Conservation (phyloP, 305 asterid genomes). For the Solanum hybrid region DNA sequence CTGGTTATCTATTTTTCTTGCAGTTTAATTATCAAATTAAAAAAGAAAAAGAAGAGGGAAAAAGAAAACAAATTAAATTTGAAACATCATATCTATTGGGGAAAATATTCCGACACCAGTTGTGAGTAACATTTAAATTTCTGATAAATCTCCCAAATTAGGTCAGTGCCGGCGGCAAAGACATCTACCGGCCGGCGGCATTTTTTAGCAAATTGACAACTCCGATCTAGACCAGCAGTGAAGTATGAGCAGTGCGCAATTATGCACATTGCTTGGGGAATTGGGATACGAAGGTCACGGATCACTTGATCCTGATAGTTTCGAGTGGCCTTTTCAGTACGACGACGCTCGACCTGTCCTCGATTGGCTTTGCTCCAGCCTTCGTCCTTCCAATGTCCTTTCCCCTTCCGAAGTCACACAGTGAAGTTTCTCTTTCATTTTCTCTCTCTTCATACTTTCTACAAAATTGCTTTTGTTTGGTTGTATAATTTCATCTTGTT, state of each 20-base stretch:
- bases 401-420: slow-evolving; percentile 74
- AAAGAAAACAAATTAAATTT: background rate
- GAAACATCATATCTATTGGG: background rate
- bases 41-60: background rate
- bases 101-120: background rate
- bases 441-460: background rate
- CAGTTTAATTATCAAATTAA: background rate
- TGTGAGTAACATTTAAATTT: background rate
- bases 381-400: slow-evolving; percentile 89
- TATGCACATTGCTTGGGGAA: slow-evolving; percentile 67
- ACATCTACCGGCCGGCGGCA: background rate
- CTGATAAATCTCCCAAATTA: slow-evolving; percentile 6
- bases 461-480: background rate
- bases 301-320: slow-evolving; percentile 81
- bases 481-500: background rate
- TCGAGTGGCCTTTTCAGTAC: slow-evolving; percentile 91
- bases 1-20: background rate
- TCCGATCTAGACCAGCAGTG: background rate
- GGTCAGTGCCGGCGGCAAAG: slow-evolving; percentile 42
- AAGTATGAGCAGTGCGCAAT: slow-evolving; percentile 56
- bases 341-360: slow-evolving; percentile 58
- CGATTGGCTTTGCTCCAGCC: slow-evolving; percentile 95
- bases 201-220: background rate
- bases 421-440: slow-evolving; percentile 26
- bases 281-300: slow-evolving; percentile 67